Conservation (phyloP, 169 alveolate species). For the Cryptosporidium ubiquitum region DNA sequence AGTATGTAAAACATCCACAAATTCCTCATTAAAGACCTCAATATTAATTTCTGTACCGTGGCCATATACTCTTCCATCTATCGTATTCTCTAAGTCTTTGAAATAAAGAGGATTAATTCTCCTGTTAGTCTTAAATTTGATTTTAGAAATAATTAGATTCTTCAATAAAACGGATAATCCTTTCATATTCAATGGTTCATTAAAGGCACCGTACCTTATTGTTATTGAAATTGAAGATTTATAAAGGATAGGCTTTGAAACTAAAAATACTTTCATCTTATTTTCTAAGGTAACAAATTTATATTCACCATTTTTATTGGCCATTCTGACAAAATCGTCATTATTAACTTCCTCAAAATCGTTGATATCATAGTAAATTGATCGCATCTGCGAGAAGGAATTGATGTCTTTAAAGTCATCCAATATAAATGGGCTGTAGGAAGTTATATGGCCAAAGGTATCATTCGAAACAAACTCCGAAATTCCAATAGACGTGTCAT, state of each 20-base stretch:
- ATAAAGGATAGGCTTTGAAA: slow-evolving; percentile 27
- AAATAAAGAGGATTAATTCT: slow-evolving; percentile 27
- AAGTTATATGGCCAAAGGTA: slow-evolving; percentile 19
- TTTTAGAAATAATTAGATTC: slow-evolving; percentile 34
- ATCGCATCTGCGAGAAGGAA: slow-evolving; percentile 25
- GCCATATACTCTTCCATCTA: slow-evolving; percentile 11
- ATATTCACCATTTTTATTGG: slow-evolving; percentile 20
- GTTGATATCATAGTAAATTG: slow-evolving; percentile 29
- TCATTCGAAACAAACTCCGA: slow-evolving; percentile 53
- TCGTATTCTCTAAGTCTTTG: slow-evolving; percentile 16
- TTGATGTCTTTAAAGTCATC: slow-evolving; percentile 14
- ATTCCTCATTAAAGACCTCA: slow-evolving; percentile 42
- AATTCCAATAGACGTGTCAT: not conserved
- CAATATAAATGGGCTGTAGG: slow-evolving; percentile 30
- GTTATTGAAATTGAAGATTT: slow-evolving; percentile 38
- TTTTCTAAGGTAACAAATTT: slow-evolving; percentile 21
- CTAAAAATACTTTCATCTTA: slow-evolving; percentile 42
- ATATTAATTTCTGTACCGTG: slow-evolving; percentile 1
- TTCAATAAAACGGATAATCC: slow-evolving; percentile 28
- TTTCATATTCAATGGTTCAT: slow-evolving; percentile 9
- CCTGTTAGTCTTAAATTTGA: not conserved
- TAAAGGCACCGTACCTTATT: slow-evolving; percentile 20
- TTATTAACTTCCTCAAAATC: slow-evolving; percentile 43
- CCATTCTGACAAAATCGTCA: slow-evolving; percentile 17
- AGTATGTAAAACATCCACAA: slow-evolving; percentile 18